These are phyloP conservation scores for Lolium multiflorum DNA, from an alignment of 176 grass and related monocot genomes.

Conservation along the genomic window DNA sequence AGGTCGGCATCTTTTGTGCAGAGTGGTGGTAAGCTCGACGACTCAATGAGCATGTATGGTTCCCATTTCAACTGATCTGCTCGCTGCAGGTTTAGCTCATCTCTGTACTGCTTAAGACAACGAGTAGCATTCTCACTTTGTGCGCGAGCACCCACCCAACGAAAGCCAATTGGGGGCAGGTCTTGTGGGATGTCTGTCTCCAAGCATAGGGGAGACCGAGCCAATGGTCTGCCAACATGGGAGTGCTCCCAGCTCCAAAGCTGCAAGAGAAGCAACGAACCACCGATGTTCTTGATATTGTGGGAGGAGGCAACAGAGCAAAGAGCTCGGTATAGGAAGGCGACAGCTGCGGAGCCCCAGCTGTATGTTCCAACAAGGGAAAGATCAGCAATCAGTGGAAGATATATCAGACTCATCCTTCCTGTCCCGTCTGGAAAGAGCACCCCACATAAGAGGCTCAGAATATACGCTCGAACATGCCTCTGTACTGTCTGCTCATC, in stretches of 20 bases:
- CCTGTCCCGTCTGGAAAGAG: conserved; percentile 64
- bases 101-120: conserved; percentile 62
- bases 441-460: conserved; percentile 65
- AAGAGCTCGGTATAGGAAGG: conserved; percentile 68
- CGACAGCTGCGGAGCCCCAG: conserved; percentile 57
- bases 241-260: conserved; percentile 76
- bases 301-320: conserved; percentile 63
- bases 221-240: conserved; percentile 61
- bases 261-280: conserved; percentile 71
- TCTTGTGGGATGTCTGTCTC: conserved; percentile 38
- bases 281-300: conserved; percentile 66
- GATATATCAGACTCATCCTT: conserved; percentile 64
- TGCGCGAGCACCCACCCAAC: conserved; percentile 58
- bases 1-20: conserved; percentile 58
- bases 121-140: conserved; percentile 64
- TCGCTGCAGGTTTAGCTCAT: conserved; percentile 61
- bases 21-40: conserved; percentile 49
- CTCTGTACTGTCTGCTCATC: conserved; percentile 54
- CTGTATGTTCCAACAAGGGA: conserved; percentile 61
- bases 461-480: conserved; percentile 67
- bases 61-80: conserved; percentile 67
- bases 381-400: conserved; percentile 63
- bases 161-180: conserved; percentile 57
- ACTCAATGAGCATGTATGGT: conserved; percentile 49
- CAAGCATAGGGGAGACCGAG: conserved; percentile 37